phyloP scores from a whole-genome alignment of 306 rosid species.

The Pterocarpus santalinus region DNA sequence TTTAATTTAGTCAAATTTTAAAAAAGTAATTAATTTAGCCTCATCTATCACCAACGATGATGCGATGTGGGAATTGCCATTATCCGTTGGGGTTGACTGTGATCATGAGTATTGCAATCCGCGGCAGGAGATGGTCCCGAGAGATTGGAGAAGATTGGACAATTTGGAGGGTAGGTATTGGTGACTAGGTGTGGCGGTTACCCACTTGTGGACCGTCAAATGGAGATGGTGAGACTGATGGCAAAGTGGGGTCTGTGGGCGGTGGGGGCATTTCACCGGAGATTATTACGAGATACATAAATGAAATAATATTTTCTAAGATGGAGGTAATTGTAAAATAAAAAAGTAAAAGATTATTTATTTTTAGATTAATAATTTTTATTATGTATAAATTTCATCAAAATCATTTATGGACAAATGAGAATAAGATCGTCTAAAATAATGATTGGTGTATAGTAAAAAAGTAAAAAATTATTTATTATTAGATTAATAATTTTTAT shows the following conservation, averaged over 20 bases:
- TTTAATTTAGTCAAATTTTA: too few species aligned
- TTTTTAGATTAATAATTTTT: too few species aligned
- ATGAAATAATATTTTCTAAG: too few species aligned
- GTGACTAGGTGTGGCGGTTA: slow-evolving; percentile 60
- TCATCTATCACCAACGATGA: slow-evolving; percentile 33
- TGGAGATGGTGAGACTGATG: slow-evolving; percentile 46
- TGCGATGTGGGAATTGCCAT: slow-evolving; percentile 57
- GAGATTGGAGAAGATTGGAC: slow-evolving; percentile 30
- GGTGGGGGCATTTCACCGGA: slow-evolving; percentile 55
- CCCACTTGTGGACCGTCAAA: slow-evolving; percentile 63
- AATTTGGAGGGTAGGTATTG: slow-evolving; percentile 51
- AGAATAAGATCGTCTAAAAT: too few species aligned
- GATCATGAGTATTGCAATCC: slow-evolving; percentile 69
- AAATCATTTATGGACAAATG: too few species aligned
- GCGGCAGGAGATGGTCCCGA: slow-evolving; percentile 6
- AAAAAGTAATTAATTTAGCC: slow-evolving; percentile 20
- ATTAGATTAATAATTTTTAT: too few species aligned
- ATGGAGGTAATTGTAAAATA: too few species aligned
- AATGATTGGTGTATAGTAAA: too few species aligned
- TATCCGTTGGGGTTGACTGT: slow-evolving; percentile 58
- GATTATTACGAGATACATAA: slow-evolving; percentile 54
- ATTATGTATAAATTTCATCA: too few species aligned
- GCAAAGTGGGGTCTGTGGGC: slow-evolving; percentile 46
- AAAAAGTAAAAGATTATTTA: too few species aligned
- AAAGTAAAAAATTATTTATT: too few species aligned